Conservation (phyloP, 140 eudicot species). For the Bidens hawaiensis region DNA sequence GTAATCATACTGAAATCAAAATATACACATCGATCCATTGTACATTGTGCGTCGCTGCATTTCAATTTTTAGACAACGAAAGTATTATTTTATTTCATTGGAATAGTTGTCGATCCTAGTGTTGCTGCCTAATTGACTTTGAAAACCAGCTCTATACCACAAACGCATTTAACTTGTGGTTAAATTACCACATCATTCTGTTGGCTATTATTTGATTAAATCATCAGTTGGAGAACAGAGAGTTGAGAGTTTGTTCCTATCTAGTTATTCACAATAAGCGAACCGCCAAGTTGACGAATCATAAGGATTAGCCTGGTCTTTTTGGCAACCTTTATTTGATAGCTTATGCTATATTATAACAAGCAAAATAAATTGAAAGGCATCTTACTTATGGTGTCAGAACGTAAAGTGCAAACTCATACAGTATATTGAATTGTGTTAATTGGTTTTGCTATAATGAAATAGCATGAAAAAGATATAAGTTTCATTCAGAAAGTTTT, state of each 20-base stretch:
- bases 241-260: neutral
- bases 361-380: constrained; percentile 1
- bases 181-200: constrained; percentile 1
- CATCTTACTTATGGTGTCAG: neutral
- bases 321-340: neutral
- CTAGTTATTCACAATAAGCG: neutral
- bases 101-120: neutral
- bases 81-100: neutral
- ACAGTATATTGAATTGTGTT: neutral
- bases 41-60: neutral
- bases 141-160: neutral
- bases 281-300: neutral
- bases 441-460: neutral
- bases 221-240: neutral
- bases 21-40: neutral
- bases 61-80: neutral
- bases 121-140: neutral
- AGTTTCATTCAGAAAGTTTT: neutral
- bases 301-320: neutral
- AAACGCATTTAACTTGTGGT: neutral
- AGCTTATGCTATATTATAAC: constrained; percentile 5
- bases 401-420: neutral
- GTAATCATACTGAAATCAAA: neutral
- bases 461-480: neutral
- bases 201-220: constrained; percentile 10